Evolutionary conservation across 176 grass and related monocot genomes (phyloP), one percentile per base, ranked within the genome.

Genomic region (Oryza glumipatula): DNA sequence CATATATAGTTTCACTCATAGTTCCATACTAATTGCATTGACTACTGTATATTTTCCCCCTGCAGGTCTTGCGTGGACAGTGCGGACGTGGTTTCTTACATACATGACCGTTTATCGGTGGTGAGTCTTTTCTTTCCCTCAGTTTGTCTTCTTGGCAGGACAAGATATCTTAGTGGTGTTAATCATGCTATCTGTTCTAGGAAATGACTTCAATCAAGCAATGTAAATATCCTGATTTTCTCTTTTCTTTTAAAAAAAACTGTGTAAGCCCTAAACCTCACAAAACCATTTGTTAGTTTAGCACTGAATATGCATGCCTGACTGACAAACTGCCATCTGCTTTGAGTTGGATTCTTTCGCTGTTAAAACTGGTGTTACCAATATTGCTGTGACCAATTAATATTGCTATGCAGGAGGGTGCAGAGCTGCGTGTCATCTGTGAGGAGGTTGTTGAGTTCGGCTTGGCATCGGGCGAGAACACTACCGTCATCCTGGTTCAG

Each of bases 401-500:
- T 17, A 4, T 16, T 68, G 66, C 7, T 67, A 77, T 30, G 80
- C 73, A 88, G 86, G 80, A 52, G 52, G 4, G 21, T 4, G 47
- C 24, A 16, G 5, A 77, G 48, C 73, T 71, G 73, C 0, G 2
- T 58, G 4, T 4, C 49, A 88, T 77, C 22, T 88, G 73, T 38
- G 66, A 82, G 80, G 24, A 7, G 10, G 51, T 88, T 70, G 10
- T 77, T 70, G 8, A 49, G 1, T 21, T 2, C 9, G 45, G n/a
- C 30, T 24, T 51, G 67, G 1, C 15, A 24, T 47, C 85, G 43
- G 1, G 0, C 22, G 66, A 49, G 41, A 77, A 88, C 68, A 13
- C 21, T 39, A 82, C 65, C 1, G 86, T 19, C 26, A 65, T 88
- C 64, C 52, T 88, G 51, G 74, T 82, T 35, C 24, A n/a, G 73